Conservation (phyloP, 1,284 basidiomycete genomes). For the Trichosporon sp. region DNA sequence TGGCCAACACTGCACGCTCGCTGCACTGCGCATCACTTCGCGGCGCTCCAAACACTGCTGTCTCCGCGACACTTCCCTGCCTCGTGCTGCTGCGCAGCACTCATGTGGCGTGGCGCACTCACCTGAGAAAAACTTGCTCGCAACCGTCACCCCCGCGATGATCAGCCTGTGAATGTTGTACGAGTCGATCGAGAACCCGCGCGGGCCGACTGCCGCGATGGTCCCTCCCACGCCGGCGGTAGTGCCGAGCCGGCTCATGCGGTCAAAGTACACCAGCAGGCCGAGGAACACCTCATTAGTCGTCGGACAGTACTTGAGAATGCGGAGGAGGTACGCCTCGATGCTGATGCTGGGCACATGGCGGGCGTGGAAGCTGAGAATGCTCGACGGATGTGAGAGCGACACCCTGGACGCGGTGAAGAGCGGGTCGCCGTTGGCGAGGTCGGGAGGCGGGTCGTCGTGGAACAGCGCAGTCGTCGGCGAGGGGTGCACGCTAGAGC, state of each 20-base stretch:
- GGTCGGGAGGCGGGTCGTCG: constrained; percentile 39
- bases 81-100: too few relatives aligned
- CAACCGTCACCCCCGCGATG: constrained; percentile 95
- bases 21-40: too few relatives aligned
- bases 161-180: constrained; percentile 95
- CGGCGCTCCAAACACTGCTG: too few relatives aligned
- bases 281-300: constrained; percentile 96
- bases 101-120: too few relatives aligned
- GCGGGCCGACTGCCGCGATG: constrained; percentile 26
- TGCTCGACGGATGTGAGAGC: constrained; percentile 70
- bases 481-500: constrained; percentile 20
- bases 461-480: constrained; percentile 40
- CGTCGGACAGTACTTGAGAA: constrained; percentile 96
- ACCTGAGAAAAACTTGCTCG: constrained; percentile 91
- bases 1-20: too few relatives aligned
- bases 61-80: not conserved
- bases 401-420: constrained; percentile 69
- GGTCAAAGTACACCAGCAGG: constrained; percentile 92
- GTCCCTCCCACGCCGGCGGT: constrained; percentile 30
- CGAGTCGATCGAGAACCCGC: constrained; percentile 88
- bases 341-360: constrained; percentile 92
- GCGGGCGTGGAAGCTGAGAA: constrained; percentile 89
- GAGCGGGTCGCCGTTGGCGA: constrained; percentile 19
- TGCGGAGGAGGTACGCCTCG: constrained; percentile 88
- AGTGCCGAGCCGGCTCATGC: constrained; percentile 54